Conservation (phyloP, 495 filamentous ascomycete genomes). For the Neurospora sp. region DNA sequence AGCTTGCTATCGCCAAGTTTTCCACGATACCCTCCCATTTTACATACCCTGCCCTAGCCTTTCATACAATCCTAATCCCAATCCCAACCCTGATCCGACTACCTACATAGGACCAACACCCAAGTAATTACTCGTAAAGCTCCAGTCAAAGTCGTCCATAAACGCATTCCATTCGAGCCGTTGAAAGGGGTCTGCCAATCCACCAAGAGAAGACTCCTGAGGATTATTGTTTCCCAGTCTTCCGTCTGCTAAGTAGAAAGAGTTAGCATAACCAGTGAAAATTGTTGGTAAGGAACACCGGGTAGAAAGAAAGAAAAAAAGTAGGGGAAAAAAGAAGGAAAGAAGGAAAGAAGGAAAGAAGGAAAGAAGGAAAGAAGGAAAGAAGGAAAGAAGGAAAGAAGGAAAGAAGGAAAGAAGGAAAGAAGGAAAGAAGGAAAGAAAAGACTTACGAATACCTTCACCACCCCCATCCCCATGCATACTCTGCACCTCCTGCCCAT, state of each 20-base stretch:
- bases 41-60: neutral
- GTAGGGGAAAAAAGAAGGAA: neutral
- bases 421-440: neutral
- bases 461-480: neutral
- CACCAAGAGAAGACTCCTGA: constrained; percentile 5
- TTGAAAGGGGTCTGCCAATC: constrained; percentile 21
- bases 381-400: neutral
- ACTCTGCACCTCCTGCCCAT: neutral
- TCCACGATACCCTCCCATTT: neutral
- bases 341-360: neutral
- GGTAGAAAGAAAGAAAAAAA: neutral
- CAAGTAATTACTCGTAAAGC: constrained; percentile 19
- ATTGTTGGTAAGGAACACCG: neutral
- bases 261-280: neutral
- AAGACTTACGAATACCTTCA: neutral
- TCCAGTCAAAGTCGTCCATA: constrained; percentile 39
- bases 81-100: neutral
- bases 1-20: neutral
- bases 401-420: neutral
- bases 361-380: neutral
- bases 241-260: neutral
- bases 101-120: neutral
- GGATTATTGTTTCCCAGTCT: constrained; percentile 8
- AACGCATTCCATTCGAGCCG: constrained; percentile 35
- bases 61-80: neutral